Evolutionary conservation across 768 basidiomycete genomes (phyloP), one percentile per base, ranked within the genome.

Genomic region (Pluteus cervinus): DNA sequence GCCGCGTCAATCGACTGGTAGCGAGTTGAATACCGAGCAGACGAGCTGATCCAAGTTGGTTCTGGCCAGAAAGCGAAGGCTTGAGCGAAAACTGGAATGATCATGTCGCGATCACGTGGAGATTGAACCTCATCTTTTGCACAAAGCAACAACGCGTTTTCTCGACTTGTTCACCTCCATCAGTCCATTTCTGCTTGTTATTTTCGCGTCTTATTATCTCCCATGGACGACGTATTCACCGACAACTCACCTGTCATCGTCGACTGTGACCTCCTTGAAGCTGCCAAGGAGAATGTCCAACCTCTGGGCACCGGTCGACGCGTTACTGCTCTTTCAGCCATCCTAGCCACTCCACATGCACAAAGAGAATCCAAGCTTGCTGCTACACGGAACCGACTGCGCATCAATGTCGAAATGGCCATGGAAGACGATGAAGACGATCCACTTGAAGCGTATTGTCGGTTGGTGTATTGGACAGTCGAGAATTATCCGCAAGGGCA

Each of bases 401-500:
- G 84, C 9, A 69, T 84, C 33, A 86, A 88, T 41, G 76, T 86
- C 11, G 75, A 82, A 48, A 52, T 85, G 7, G 79, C 84, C 1
- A 50, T 87, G n/a, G 90, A 90, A 24, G 86, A 89, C 24, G 81
- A 82, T 30, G 82, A 85, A 38, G 78, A 75, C 39, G 87, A 90
- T 51, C 79, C 88, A 0, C 67, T 98, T 25, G 91, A 93, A 44
- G 84, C 87, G 1, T 94, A 92, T 50, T 80, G 77, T 50, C 71
- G 73, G 43, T 80, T 97, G 47, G 83, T 98, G 36, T 74, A 85
- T 35, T 98, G 93, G 87, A 92, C 87, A 1, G 63, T 92, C 29
- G 90, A 94, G 56, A 91, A 89, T 57, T 94, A 97, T 54, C 92
- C 94, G 0, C 85, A 96, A 42, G 93, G 92, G 4, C 83, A 87